phyloP scores from a whole-genome alignment of 306 rosid genomes.

The Clitoria ternatea region DNA sequence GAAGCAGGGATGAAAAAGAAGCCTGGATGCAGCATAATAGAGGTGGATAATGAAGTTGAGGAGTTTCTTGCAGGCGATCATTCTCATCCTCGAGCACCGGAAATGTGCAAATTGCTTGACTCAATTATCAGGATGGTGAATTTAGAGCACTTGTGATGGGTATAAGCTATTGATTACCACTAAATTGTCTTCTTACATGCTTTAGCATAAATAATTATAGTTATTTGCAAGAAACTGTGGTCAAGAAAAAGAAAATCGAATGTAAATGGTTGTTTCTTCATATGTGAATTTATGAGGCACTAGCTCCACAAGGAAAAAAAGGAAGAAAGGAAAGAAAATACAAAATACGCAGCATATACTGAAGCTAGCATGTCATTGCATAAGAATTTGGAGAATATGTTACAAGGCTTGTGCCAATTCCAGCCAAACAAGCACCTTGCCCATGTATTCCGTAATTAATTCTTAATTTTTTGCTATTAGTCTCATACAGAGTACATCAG shows the following conservation, averaged over 20 bases:
- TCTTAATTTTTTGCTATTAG: not conserved
- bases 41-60: constrained; percentile 61
- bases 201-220: not conserved
- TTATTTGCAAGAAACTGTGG: not conserved
- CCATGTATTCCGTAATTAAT: not conserved
- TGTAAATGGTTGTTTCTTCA: not conserved
- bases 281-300: not conserved
- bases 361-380: constrained; percentile 12
- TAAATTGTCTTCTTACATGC: not conserved
- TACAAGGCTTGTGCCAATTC: not conserved
- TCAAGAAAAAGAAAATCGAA: not conserved
- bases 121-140: constrained; percentile 35
- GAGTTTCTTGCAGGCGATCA: constrained; percentile 78
- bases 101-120: constrained; percentile 56
- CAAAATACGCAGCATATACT: not conserved
- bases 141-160: constrained; percentile 22
- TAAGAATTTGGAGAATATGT: constrained; percentile 9
- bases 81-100: constrained; percentile 61
- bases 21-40: constrained; percentile 83
- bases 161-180: not conserved
- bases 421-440: not conserved
- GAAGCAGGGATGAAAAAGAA: constrained; percentile 59
- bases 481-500: not conserved
- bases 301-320: not conserved
- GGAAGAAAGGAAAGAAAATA: not conserved